Evolutionary conservation across 192 early-diverging fungal genomes (phyloP).

Genomic region (Endogone sp.): DNA sequence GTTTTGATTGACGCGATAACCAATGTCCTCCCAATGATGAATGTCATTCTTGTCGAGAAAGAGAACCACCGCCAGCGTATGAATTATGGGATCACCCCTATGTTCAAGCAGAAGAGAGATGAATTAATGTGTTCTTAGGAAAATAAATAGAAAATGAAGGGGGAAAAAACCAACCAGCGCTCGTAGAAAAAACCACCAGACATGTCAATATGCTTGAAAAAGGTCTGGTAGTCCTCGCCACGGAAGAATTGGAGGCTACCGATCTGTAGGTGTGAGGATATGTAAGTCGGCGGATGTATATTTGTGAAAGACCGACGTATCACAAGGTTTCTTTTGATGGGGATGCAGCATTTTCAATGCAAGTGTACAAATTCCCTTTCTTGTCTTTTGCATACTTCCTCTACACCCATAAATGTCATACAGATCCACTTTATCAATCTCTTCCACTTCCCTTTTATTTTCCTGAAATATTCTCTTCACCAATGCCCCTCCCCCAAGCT

Average conservation of each 20-base stretch:
- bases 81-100: constrained; percentile 70
- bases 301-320: not conserved
- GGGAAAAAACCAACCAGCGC: constrained; percentile 35
- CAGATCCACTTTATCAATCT: too few relatives aligned
- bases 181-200: constrained; percentile 73
- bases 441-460: too few relatives aligned
- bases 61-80: constrained; percentile 58
- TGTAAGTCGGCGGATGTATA: not conserved
- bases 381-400: too few relatives aligned
- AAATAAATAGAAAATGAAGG: too few relatives aligned
- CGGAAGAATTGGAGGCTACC: constrained; percentile 56
- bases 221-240: constrained; percentile 46
- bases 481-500: constrained; percentile 3
- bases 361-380: too few relatives aligned
- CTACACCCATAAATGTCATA: too few relatives aligned
- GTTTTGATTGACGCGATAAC: constrained; percentile 51
- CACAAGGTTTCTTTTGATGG: too few relatives aligned
- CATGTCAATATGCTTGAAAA: constrained; percentile 59
- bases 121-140: too few relatives aligned
- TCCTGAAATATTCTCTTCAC: too few relatives aligned
- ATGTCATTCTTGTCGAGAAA: constrained; percentile 61
- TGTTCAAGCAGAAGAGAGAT: too few relatives aligned
- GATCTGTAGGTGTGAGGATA: not conserved
- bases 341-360: too few relatives aligned
- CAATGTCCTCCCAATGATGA: constrained; percentile 71